A percentile compares a stretch with the other conserved stretches of the same genome.
Evolutionary conservation across 345 rosid genomes (phyloP).

Genomic region (Excoecaria agallocha): DNA sequence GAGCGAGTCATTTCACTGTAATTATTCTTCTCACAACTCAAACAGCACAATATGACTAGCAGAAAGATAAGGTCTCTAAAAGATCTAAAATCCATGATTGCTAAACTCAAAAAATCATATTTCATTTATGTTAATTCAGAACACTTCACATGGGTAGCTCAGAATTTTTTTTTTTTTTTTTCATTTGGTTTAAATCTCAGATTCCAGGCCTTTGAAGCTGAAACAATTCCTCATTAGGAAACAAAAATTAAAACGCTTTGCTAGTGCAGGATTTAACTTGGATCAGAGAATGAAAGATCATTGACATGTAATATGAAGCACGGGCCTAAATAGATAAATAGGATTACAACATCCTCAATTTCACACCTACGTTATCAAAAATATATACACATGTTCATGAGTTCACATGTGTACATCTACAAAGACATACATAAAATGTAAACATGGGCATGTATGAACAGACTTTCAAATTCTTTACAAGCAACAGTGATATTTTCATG

Average conservation of each 20-base stretch:
- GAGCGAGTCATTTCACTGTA: not conserved
- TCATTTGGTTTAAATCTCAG: not conserved
- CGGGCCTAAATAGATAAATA: not conserved
- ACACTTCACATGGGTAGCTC: not conserved
- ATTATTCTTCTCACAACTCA: conserved; percentile 7
- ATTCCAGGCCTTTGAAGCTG: not conserved
- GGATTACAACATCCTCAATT: not conserved
- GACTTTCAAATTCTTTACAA: not conserved
- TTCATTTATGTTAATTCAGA: not conserved
- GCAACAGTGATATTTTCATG: not conserved
- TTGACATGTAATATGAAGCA: not conserved
- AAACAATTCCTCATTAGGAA: not conserved
- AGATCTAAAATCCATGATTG: not conserved
- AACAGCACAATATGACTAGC: not conserved
- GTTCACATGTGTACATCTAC: not conserved
- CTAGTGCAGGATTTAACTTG: not conserved
- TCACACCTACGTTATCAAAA: not conserved
- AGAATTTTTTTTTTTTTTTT: not conserved
- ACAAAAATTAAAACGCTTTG: not conserved
- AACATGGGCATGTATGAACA: not conserved
- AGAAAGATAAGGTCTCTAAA: not conserved
- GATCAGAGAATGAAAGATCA: not conserved
- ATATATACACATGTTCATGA: not conserved
- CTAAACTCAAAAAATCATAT: not conserved
- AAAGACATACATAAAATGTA: not conserved